Percentiles rank a stretch among this genome's conserved stretches.
phyloP scores from a whole-genome alignment of 2,329 filamentous ascomycete species.

The Fusarium aywerte region DNA sequence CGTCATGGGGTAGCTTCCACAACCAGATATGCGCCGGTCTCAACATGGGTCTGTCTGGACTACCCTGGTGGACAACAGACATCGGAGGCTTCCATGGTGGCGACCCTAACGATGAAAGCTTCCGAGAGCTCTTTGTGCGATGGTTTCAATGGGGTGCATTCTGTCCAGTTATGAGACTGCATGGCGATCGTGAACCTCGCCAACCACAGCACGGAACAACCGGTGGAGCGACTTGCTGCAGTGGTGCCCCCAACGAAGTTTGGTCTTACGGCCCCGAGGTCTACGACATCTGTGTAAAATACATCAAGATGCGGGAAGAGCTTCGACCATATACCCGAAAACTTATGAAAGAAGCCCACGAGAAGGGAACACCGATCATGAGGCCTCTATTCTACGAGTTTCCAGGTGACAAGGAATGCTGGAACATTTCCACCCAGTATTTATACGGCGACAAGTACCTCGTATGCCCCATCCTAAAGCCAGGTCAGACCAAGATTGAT shows the following conservation, averaged over 20 bases:
- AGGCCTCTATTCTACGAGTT: conserved; percentile 73
- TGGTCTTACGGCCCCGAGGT: conserved; percentile 73
- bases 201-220: conserved; percentile 50
- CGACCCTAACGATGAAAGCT: conserved; percentile 63
- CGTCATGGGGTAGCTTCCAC: conserved; percentile 68
- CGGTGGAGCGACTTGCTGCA: conserved; percentile 56
- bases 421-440: conserved; percentile 70
- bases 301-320: conserved; percentile 67
- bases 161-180: conserved; percentile 74
- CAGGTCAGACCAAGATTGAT: conserved; percentile 55
- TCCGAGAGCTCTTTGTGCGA: conserved; percentile 71
- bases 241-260: conserved; percentile 69
- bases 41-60: conserved; percentile 72
- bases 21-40: conserved; percentile 71
- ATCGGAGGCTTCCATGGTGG: conserved; percentile 77
- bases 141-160: conserved; percentile 78
- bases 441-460: conserved; percentile 72
- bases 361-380: conserved; percentile 70
- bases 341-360: conserved; percentile 69
- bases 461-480: conserved; percentile 64
- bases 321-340: conserved; percentile 67
- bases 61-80: conserved; percentile 77
- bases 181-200: conserved; percentile 72
- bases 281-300: conserved; percentile 69
- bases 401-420: conserved; percentile 62